Conservation (phyloP, 345 rosid species). For the Pugionium dolabratum region DNA sequence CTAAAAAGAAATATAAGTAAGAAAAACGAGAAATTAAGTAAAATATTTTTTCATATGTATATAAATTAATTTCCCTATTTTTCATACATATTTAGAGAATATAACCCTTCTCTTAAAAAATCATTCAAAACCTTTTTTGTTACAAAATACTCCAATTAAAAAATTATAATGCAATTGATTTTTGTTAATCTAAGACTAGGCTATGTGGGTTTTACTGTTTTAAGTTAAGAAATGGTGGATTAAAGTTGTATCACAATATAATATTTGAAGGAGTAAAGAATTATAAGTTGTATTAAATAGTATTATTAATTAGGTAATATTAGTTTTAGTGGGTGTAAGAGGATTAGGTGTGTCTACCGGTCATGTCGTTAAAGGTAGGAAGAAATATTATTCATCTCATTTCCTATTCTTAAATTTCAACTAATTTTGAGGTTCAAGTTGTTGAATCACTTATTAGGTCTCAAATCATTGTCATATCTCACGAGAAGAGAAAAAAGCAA, state of each 20-base stretch:
- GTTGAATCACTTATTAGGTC: slow-evolving; percentile 39
- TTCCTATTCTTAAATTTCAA: slow-evolving; percentile 9
- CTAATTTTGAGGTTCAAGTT: slow-evolving; percentile 35
- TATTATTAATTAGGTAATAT: slow-evolving; percentile 37
- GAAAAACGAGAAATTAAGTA: neutral
- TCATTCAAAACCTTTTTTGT: neutral
- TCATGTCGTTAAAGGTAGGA: slow-evolving; percentile 34
- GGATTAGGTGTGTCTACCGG: slow-evolving; percentile 44
- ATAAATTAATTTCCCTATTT: neutral
- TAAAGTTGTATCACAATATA: slow-evolving; percentile 18
- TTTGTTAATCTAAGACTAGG: neutral
- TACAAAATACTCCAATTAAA: neutral
- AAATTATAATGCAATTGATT: neutral
- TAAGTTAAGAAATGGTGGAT: slow-evolving; percentile 20
- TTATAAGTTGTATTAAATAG: slow-evolving; percentile 10
- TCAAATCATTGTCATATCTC: slow-evolving; percentile 22
- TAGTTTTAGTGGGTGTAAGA: slow-evolving; percentile 33
- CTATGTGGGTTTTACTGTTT: slow-evolving; percentile 10
- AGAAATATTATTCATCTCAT: slow-evolving; percentile 26
- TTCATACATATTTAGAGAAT: neutral
- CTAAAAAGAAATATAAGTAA: neutral
- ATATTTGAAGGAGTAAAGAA: neutral
- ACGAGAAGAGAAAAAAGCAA: neutral
- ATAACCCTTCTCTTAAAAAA: neutral
- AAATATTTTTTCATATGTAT: neutral